These are phyloP conservation scores for Saraca asoca DNA, from an alignment of 331 rosid genomes.

Conservation along the genomic window DNA sequence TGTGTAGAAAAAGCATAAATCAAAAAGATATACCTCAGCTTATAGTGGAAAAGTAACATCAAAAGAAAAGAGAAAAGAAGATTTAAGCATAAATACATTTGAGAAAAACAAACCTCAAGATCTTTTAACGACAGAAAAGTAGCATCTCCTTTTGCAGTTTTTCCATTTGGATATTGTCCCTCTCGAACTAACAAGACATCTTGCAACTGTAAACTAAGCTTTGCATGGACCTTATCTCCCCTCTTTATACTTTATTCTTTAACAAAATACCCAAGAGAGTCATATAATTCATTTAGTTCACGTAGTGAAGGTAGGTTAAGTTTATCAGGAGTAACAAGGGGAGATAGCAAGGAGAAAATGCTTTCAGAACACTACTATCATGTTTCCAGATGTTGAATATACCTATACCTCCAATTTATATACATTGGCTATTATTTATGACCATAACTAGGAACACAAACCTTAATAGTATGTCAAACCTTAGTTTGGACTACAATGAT, in stretches of 20 bases:
- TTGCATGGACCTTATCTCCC: conserved; percentile 50
- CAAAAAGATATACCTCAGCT: background rate
- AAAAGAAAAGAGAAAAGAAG: conserved; percentile 1
- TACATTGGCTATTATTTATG: no score
- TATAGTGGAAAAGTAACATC: conserved; percentile 8
- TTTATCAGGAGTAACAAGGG: conserved; percentile 93
- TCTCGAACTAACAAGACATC: conserved; percentile 55
- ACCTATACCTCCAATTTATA: conserved; percentile 96
- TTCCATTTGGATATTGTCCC: conserved; percentile 53
- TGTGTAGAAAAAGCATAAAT: background rate
- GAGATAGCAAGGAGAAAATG: conserved; percentile 90
- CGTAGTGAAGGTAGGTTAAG: conserved; percentile 82
- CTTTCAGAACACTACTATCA: conserved; percentile 71
- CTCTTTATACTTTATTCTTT: conserved; percentile 58
- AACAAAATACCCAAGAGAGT: conserved; percentile 66
- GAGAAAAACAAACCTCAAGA: conserved; percentile 66
- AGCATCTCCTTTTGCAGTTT: conserved; percentile 83
- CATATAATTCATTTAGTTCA: conserved; percentile 66
- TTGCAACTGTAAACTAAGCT: conserved; percentile 69
- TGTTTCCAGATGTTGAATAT: conserved; percentile 80
- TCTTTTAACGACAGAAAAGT: conserved; percentile 64
- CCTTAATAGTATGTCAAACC: background rate
- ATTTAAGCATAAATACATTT: conserved; percentile 23
- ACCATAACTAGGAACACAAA: background rate
- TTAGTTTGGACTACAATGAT: conserved; percentile 13